Percentiles rank a stretch among this genome's conserved stretches.
Evolutionary conservation across 257 asterid species (phyloP).

Genomic region (Fraxinus pennsylvanica): DNA sequence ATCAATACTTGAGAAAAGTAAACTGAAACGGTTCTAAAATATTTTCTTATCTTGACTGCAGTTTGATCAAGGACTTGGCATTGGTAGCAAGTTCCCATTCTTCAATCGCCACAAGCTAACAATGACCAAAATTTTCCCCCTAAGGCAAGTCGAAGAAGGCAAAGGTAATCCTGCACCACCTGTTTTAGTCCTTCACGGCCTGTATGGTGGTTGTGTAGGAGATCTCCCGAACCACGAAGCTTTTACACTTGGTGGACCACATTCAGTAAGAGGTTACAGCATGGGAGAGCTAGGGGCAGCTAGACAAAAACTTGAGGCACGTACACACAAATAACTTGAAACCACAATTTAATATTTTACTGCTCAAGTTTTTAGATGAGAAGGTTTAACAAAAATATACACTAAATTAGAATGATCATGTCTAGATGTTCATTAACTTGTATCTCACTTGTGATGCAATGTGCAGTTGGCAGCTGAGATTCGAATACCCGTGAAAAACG

Average conservation of each 20-base stretch:
- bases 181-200: conserved; percentile 88
- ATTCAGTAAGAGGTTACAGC: conserved; percentile 89
- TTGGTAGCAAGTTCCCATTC: conserved; percentile 79
- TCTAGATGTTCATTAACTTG: no score
- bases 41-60: conserved; percentile 31
- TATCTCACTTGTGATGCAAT: conserved; percentile 14
- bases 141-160: conserved; percentile 87
- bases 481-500: conserved; percentile 76
- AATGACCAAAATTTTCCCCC: conserved; percentile 65
- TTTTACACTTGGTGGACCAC: conserved; percentile 91
- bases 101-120: conserved; percentile 93
- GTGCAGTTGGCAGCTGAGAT: conserved; percentile 81
- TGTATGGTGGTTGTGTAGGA: conserved; percentile 94
- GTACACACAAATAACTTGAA: not conserved
- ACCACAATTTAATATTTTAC: no score
- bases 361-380: no score
- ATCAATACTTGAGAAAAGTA: no score
- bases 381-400: no score
- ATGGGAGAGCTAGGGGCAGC: conserved; percentile 99
- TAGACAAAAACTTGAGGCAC: conserved; percentile 81
- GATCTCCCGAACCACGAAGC: conserved; percentile 97
- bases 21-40: not conserved
- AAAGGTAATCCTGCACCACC: conserved; percentile 89
- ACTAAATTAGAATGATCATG: no score
- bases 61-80: conserved; percentile 95